phyloP scores from a whole-genome alignment of 768 basidiomycete genomes.

The Udeniomyces megalosporus region DNA sequence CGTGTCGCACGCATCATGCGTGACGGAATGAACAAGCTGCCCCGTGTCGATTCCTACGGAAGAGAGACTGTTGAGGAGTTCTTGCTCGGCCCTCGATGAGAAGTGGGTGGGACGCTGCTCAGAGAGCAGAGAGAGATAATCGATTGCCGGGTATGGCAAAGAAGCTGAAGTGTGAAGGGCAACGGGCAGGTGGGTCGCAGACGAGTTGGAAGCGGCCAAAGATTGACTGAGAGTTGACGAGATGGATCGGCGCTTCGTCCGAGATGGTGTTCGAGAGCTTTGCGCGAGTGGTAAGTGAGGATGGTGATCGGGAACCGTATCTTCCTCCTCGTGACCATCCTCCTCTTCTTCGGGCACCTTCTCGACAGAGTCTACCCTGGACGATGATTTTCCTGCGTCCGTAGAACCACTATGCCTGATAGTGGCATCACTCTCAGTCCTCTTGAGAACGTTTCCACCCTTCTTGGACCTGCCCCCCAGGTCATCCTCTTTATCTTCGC shows the following conservation, averaged over 20 bases:
- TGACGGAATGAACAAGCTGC: constrained; percentile 86
- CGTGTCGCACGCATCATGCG: constrained; percentile 80
- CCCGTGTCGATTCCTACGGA: constrained; percentile 76
- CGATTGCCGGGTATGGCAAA: constrained; percentile 30
- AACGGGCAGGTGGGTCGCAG: constrained; percentile 17
- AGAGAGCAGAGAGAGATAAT: constrained; percentile 29
- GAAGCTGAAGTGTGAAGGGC: constrained; percentile 18
- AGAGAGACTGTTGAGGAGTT: constrained; percentile 58
- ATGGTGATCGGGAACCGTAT: constrained; percentile 16
- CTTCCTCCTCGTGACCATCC: constrained; percentile 22
- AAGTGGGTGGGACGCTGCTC: constrained; percentile 59
- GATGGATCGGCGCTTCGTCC: constrained; percentile 89
- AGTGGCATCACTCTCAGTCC: constrained; percentile 25
- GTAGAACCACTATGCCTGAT: constrained; percentile 21
- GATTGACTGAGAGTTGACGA: constrained; percentile 44
- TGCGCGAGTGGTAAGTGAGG: constrained; percentile 40
- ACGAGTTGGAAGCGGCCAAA: constrained; percentile 30
- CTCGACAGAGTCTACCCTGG: not conserved
- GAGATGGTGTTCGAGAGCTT: constrained; percentile 64
- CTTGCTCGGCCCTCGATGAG: constrained; percentile 62
- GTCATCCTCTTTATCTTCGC: not conserved
- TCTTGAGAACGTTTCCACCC: not conserved
- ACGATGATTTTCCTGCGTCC: not conserved
- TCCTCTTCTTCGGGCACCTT: constrained; percentile 23
- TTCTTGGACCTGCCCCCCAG: too few species aligned